Conservation (phyloP, 495 filamentous ascomycete genomes). For the Hypoxylon subgilvum region DNA sequence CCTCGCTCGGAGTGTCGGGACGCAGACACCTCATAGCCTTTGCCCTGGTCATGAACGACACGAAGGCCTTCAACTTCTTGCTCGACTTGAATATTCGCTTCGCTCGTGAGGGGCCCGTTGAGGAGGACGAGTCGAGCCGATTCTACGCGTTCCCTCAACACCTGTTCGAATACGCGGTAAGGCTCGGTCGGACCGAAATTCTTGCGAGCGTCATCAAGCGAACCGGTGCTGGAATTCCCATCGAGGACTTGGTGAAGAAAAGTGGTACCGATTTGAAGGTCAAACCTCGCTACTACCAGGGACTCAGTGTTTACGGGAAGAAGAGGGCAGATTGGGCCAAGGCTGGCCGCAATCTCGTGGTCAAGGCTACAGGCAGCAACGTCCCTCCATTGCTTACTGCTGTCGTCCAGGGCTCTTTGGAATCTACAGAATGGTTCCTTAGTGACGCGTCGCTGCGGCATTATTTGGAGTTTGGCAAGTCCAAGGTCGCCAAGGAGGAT, state of each 20-base stretch:
- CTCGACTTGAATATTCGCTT: slow-evolving; percentile 44
- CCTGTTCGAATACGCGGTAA: slow-evolving; percentile 42
- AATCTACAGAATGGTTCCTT: slow-evolving; percentile 72
- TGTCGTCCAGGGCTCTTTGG: slow-evolving; percentile 61
- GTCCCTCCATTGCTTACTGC: slow-evolving; percentile 65
- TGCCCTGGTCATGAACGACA: slow-evolving; percentile 44
- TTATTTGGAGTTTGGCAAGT: slow-evolving; percentile 68
- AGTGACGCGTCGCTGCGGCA: slow-evolving; percentile 65
- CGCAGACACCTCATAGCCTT: slow-evolving; percentile 36
- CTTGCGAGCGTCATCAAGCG: slow-evolving; percentile 50
- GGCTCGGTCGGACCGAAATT: slow-evolving; percentile 45
- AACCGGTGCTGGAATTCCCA: slow-evolving; percentile 67
- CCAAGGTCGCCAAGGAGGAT: slow-evolving; percentile 59
- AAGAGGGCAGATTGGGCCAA: slow-evolving; percentile 69
- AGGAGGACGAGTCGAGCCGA: slow-evolving; percentile 31
- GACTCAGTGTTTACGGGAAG: slow-evolving; percentile 71
- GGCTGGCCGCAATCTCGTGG: slow-evolving; percentile 53
- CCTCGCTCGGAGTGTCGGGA: slow-evolving; percentile 4
- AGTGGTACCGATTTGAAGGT: slow-evolving; percentile 63
- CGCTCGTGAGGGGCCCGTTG: slow-evolving; percentile 25
- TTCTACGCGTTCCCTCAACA: slow-evolving; percentile 45
- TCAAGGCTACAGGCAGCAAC: slow-evolving; percentile 26
- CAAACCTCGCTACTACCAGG: slow-evolving; percentile 72
- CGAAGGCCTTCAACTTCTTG: slow-evolving; percentile 44
- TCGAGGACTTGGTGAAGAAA: slow-evolving; percentile 65